Evolutionary conservation across 768 basidiomycete species (phyloP).

Genomic region (Ramaria rubella): DNA sequence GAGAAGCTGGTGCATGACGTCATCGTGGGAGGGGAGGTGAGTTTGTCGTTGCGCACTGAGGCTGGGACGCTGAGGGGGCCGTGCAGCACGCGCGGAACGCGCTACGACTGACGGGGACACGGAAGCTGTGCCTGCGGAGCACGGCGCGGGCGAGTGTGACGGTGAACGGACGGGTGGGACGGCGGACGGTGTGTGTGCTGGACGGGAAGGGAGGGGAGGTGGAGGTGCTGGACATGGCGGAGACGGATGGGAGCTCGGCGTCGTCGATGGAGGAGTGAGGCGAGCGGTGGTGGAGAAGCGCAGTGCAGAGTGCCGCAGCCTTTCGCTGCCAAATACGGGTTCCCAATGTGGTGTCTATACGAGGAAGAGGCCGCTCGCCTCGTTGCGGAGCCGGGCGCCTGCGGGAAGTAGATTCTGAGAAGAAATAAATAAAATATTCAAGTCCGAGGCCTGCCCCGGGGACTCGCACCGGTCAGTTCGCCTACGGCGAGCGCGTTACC

Average conservation of each 20-base stretch:
- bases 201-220: conserved; percentile 54
- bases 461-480: conserved; percentile 6
- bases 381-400: conserved; percentile 5
- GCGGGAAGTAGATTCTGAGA: neutral
- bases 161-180: conserved; percentile 67
- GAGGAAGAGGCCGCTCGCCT: conserved; percentile 7
- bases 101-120: conserved; percentile 49
- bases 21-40: conserved; percentile 60
- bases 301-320: neutral
- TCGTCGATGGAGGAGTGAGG: conserved; percentile 20
- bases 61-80: neutral
- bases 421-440: neutral
- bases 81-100: neutral
- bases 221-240: conserved; percentile 76
- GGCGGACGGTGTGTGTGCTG: conserved; percentile 70
- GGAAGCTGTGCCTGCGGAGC: conserved; percentile 46
- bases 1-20: conserved; percentile 41
- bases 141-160: conserved; percentile 53
- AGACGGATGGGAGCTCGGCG: conserved; percentile 35
- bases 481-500: neutral
- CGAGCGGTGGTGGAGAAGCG: conserved; percentile 4
- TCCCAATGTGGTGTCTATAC: neutral
- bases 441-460: neutral
- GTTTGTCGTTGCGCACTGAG: conserved; percentile 18
- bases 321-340: neutral